Evolutionary conservation across 2,329 filamentous ascomycete species (phyloP), one percentile per base, ranked within the genome.

Genomic region (Paracamarosporium sp.): DNA sequence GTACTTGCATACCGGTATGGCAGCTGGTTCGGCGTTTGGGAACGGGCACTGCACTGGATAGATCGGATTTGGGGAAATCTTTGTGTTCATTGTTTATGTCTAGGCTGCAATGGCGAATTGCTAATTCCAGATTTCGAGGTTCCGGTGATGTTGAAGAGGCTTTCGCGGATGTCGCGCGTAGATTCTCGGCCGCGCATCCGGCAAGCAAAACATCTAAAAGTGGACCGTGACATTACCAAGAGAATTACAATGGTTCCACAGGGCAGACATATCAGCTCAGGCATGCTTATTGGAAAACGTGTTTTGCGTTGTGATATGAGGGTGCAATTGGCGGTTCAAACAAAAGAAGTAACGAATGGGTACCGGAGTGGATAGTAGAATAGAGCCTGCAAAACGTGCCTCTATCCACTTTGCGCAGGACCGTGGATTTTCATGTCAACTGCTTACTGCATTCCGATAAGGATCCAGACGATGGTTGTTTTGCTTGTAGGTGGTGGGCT

Each of bases 391-490:
- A 40, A 40, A 22, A 3, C 17, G 20, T 40, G n/a, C 20, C 17
- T 20, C 5, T 22, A 11, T 40, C n/a, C 22, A 20, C 6, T 20
- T 40, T 9, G 22, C 36, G n/a, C 9, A 17, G 9, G 17, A 12
- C n/a, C 12, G n/a, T 17, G 17, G 13, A 22, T 33, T 13, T 4
- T 6, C 12, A 15, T 44, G 27, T 40, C 57, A 17, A 25, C 65
- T 69, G 65, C 64, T 67, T 68, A 67, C 52, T 24, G 27, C 62
- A 60, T 63, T 64, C 67, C 58, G 63, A 68, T 69, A 67, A 71
- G 57, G 56, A 54, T 47, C 43, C 28, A 20, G 56, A 35, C 20
- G 35, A 24, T 12, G 44, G 27, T 35, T 27, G 28, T 45, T 44
- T 45, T 27, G 50, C 30, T 17, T 45, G 31, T 45, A 28, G 47